Conservation (phyloP, 768 basidiomycete genomes). For the Pisolithus orientalis region DNA sequence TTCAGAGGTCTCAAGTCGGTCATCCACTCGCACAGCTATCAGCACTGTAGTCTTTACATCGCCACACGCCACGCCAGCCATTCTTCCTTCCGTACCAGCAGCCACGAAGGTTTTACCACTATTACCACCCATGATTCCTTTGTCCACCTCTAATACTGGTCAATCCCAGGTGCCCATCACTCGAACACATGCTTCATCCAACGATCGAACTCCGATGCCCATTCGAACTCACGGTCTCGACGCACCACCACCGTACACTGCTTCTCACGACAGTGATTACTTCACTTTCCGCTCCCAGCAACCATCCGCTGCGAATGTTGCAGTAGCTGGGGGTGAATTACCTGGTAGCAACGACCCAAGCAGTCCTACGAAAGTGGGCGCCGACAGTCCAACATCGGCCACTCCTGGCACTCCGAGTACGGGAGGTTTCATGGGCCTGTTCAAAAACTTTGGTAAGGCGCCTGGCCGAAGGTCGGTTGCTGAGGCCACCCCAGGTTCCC, state of each 20-base stretch:
- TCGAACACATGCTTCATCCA: constrained; percentile 34
- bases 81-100: constrained; percentile 43
- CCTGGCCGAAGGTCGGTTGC: constrained; percentile 28
- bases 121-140: constrained; percentile 53
- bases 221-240: constrained; percentile 45
- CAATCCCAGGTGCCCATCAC: constrained; percentile 32
- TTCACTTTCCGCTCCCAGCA: constrained; percentile 43
- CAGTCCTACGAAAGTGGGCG: constrained; percentile 28
- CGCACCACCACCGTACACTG: constrained; percentile 15
- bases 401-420: constrained; percentile 45
- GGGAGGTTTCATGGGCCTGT: constrained; percentile 68
- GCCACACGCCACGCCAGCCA: constrained; percentile 59
- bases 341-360: constrained; percentile 34
- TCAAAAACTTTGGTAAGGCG: constrained; percentile 69
- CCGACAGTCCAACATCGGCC: constrained; percentile 29
- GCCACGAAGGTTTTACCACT: constrained; percentile 48
- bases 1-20: constrained; percentile 23
- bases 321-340: constrained; percentile 46
- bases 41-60: constrained; percentile 51
- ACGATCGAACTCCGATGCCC: constrained; percentile 26
- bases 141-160: constrained; percentile 27
- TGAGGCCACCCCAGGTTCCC: constrained; percentile 21
- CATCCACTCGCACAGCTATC: constrained; percentile 17
- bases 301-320: constrained; percentile 36
- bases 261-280: constrained; percentile 43